Evolutionary conservation across 768 basidiomycete species (phyloP), one percentile per base, ranked within the genome.

Genomic region (Lepiota subincarnata): DNA sequence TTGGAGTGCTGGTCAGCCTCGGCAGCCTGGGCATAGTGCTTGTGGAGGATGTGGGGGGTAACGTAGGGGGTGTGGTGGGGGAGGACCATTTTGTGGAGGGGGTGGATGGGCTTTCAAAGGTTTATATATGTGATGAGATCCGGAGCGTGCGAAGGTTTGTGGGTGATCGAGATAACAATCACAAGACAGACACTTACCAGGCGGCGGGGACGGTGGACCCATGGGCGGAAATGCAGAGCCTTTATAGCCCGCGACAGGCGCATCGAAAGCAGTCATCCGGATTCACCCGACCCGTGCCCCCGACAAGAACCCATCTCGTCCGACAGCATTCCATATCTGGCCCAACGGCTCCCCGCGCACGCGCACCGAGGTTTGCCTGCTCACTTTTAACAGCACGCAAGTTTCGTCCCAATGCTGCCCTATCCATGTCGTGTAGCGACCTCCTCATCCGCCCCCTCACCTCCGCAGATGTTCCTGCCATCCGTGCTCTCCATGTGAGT

Each of bases 41-140:
- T 89, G 78, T 91, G 89, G 66, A 89, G 84, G 72, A 92, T 92
- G 70, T 90, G 89, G 31, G 90, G 90, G 58, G 90, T 92, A 48
- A 91, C 87, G 66, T 92, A 89, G 62, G 89, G 90, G 7, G 89
- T 90, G 39, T 84, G 79, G 66, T 85, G 81, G 47, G 82, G 74
- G 66, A 80, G 77, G 60, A 83, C 81, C 87, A 88, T 89, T 60
- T 81, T 70, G 57, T 20, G 47, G 31, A 53, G 45, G 20, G 57
- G 57, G 43, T 48, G 57, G 59, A 50, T 45, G 51, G 40, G 39
- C 39, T 49, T 28, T 51, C 43, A 24, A 50, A 35, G 40, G 47
- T 55, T 50, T 48, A 56, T 50, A 50, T 36, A 57, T 57, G 56
- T 56, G 59, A 60, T 61, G 47, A 63, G 60, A 58, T 56, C 52